Evolutionary conservation across 192 early-diverging fungal species (phyloP).

Genomic region (Backusella circina): DNA sequence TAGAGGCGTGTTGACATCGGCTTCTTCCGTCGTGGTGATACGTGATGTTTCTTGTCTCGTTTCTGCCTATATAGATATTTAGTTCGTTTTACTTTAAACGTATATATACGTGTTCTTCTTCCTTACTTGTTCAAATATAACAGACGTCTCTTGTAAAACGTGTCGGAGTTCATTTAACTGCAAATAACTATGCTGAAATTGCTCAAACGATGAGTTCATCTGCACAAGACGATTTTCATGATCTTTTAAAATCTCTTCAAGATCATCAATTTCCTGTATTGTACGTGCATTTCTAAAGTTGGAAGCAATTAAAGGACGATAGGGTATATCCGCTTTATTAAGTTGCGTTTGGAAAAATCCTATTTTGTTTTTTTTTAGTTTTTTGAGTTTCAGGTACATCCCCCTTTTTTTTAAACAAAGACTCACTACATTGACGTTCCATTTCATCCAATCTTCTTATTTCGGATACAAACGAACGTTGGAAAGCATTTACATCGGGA

Average conservation of each 20-base stretch:
- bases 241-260: slow-evolving; percentile 74
- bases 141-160: slow-evolving; percentile 80
- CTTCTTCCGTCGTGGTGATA: not conserved
- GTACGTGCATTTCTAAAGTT: slow-evolving; percentile 60
- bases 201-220: slow-evolving; percentile 86
- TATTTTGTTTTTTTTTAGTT: slow-evolving; percentile 19
- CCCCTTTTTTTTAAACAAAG: not conserved
- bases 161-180: slow-evolving; percentile 88
- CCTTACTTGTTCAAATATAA: slow-evolving; percentile 75
- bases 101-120: not conserved
- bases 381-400: not conserved
- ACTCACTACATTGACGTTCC: slow-evolving; percentile 89
- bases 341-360: slow-evolving; percentile 82
- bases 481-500: slow-evolving; percentile 91
- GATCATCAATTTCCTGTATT: slow-evolving; percentile 90
- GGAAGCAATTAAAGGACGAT: slow-evolving; percentile 43
- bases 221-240: slow-evolving; percentile 80
- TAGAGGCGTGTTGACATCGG: slow-evolving; percentile 47
- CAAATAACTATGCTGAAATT: slow-evolving; percentile 80
- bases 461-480: slow-evolving; percentile 92
- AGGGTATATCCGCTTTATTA: slow-evolving; percentile 68
- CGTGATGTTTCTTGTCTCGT: slow-evolving; percentile 12
- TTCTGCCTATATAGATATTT: slow-evolving; percentile 5
- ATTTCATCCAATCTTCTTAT: slow-evolving; percentile 96
- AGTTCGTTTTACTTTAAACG: not conserved